phyloP scores from a whole-genome alignment of 371 early-diverging fungal species.

The Apophysomyces elegans region DNA sequence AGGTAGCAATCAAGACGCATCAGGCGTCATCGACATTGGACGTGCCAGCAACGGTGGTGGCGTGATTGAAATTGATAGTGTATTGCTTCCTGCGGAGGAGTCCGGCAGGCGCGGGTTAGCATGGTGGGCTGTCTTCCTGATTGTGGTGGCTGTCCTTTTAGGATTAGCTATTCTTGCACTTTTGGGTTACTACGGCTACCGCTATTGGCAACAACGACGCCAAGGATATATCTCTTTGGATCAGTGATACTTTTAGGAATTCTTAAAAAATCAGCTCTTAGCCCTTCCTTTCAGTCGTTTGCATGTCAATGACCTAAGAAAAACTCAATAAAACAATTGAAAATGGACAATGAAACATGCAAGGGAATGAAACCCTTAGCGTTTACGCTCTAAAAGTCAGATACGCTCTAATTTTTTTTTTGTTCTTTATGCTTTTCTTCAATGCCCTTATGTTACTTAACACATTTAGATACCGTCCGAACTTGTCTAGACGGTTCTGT shows the following conservation, averaged over 20 bases:
- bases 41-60: slow-evolving; percentile 44
- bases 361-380: slow-evolving; percentile 4
- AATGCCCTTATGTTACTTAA: not conserved
- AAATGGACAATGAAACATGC: not conserved
- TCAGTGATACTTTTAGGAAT: not conserved
- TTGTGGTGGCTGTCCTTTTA: slow-evolving; percentile 20
- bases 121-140: slow-evolving; percentile 31
- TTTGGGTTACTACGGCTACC: slow-evolving; percentile 26
- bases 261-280: not conserved
- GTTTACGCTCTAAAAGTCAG: not conserved
- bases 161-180: slow-evolving; percentile 19
- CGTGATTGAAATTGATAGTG: slow-evolving; percentile 43
- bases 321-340: not conserved
- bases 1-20: slow-evolving; percentile 25
- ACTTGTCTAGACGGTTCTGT: not conserved
- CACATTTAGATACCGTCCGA: not conserved
- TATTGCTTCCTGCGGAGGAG: slow-evolving; percentile 27
- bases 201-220: slow-evolving; percentile 30
- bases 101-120: slow-evolving; percentile 12
- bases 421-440: not conserved
- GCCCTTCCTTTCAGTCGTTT: not conserved
- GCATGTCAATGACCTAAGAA: too few relatives aligned
- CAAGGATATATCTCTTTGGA: slow-evolving; percentile 31
- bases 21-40: slow-evolving; percentile 37
- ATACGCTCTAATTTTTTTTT: not conserved